Evolutionary conservation across 78 protist species (phyloP).

Genomic region (Salpingoeca rosetta): DNA sequence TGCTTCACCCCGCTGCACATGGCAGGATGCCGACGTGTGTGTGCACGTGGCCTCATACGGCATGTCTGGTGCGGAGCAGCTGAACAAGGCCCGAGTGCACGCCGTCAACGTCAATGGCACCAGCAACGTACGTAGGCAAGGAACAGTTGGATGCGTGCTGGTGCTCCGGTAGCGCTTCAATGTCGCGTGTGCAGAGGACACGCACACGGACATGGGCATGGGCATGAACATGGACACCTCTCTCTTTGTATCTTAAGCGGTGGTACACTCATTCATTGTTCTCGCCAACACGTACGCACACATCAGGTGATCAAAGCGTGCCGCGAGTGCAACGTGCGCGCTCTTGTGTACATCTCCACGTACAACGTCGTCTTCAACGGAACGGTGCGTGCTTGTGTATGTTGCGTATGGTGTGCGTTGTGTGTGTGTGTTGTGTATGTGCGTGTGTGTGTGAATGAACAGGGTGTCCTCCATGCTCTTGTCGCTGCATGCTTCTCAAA

Average conservation of each 20-base stretch:
- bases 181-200: too few relatives aligned
- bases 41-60: neutral
- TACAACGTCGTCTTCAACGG: neutral
- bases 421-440: too few relatives aligned
- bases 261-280: neutral
- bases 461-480: too few relatives aligned
- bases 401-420: too few relatives aligned
- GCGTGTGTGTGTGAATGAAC: too few relatives aligned
- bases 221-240: too few relatives aligned
- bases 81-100: neutral
- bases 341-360: neutral
- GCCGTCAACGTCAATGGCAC: neutral
- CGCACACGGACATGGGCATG: too few relatives aligned
- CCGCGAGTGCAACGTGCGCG: neutral
- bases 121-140: too few relatives aligned
- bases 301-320: neutral
- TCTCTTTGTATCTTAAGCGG: too few relatives aligned
- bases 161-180: neutral
- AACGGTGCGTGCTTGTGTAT: too few relatives aligned
- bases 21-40: neutral
- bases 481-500: too few relatives aligned
- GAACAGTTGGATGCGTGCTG: neutral
- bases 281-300: neutral
- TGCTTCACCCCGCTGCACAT: neutral
- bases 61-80: neutral